Conservation (phyloP, 495 filamentous ascomycete genomes). For the Podospora tetraspora region DNA sequence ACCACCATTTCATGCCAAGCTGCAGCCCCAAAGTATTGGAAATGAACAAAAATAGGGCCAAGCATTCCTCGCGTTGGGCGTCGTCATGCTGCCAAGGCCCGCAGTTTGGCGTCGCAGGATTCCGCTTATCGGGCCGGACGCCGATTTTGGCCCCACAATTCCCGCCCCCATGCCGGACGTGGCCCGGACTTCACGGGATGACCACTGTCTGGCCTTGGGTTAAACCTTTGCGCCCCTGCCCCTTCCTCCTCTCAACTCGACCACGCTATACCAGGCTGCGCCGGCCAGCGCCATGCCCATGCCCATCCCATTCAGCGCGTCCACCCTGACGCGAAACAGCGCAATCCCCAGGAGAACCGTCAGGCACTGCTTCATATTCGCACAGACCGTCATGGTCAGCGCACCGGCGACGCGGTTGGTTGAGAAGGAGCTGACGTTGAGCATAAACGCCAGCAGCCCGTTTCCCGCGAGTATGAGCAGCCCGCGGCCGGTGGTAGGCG, state of each 20-base stretch:
- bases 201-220: neutral
- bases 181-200: neutral
- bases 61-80: neutral
- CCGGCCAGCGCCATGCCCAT: conserved; percentile 43
- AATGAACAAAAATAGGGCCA: neutral
- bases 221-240: neutral
- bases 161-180: no score
- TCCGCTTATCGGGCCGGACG: no score
- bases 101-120: no score
- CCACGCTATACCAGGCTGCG: conserved; percentile 43
- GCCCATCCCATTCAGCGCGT: conserved; percentile 40
- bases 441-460: conserved; percentile 47
- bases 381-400: conserved; percentile 53
- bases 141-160: no score
- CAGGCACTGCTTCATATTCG: conserved; percentile 55
- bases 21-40: neutral
- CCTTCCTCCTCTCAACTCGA: conserved; percentile 29
- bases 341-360: conserved; percentile 51
- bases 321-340: conserved; percentile 47
- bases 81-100: neutral
- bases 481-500: conserved; percentile 14
- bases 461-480: conserved; percentile 39
- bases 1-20: neutral
- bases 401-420: conserved; percentile 54
- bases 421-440: conserved; percentile 52